Evolutionary conservation across 306 rosid genomes (phyloP).

Genomic region (Fagus sylvatica): DNA sequence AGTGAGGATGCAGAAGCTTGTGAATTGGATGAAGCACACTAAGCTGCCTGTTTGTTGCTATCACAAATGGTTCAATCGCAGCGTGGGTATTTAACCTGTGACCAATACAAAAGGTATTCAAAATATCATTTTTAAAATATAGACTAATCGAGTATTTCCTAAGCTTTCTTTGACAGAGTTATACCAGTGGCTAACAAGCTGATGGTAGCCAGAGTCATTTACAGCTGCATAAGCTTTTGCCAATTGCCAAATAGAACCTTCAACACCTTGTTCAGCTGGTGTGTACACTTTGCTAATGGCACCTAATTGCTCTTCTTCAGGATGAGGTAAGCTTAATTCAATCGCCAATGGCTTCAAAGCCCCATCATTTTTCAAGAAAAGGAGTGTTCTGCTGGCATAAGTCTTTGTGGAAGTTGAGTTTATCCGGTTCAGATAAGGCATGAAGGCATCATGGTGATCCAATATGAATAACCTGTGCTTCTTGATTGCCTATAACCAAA

Average conservation of each 20-base stretch:
- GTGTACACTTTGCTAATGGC: conserved; percentile 52
- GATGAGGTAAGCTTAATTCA: conserved; percentile 76
- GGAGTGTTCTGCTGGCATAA: conserved; percentile 71
- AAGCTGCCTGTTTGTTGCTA: conserved; percentile 72
- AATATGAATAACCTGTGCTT: conserved; percentile 55
- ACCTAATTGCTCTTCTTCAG: conserved; percentile 54
- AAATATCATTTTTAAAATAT: background rate
- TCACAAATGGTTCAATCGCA: conserved; percentile 73
- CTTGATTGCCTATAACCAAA: conserved; percentile 55
- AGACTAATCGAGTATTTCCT: background rate
- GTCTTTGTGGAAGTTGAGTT: conserved; percentile 59
- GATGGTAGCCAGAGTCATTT: conserved; percentile 73
- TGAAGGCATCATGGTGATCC: conserved; percentile 74
- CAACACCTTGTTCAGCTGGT: conserved; percentile 57
- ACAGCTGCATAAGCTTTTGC: conserved; percentile 80
- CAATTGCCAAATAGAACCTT: conserved; percentile 62
- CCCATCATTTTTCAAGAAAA: conserved; percentile 63
- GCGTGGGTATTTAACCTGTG: conserved; percentile 84
- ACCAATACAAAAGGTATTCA: background rate
- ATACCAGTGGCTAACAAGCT: conserved; percentile 81
- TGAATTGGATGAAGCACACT: conserved; percentile 83
- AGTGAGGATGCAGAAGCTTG: conserved; percentile 76
- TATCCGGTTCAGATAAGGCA: conserved; percentile 67
- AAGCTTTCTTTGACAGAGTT: conserved; percentile 4
- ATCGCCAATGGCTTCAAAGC: conserved; percentile 76